Percentiles rank a stretch among this genome's conserved stretches.
Evolutionary conservation across 208 protist genomes (phyloP).

Genomic region (Trypanosoma theileri): DNA sequence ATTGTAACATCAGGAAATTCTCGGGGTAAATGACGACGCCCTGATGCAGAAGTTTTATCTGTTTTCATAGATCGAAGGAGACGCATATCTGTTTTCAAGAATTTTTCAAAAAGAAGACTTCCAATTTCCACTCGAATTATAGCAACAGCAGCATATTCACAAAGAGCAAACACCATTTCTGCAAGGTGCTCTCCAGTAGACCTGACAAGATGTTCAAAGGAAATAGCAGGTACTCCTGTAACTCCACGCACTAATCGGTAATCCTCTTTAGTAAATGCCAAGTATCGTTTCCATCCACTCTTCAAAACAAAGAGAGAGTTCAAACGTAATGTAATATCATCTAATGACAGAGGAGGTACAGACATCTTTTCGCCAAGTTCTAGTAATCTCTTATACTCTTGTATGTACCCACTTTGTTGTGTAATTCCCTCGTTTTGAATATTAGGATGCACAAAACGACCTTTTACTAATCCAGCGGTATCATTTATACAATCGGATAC

Average conservation of each 20-base stretch:
- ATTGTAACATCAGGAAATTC: conserved; percentile 23
- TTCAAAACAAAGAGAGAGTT: not conserved
- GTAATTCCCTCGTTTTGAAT: not conserved
- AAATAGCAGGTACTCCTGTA: conserved; percentile 36
- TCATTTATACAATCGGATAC: not conserved
- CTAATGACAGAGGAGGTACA: not conserved
- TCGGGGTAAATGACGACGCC: not conserved
- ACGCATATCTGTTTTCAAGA: conserved; percentile 16
- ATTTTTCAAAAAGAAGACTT: conserved; percentile 9
- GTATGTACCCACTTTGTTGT: not conserved
- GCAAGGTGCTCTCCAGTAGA: conserved; percentile 6
- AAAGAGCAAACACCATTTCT: conserved; percentile 28
- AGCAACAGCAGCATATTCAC: conserved; percentile 29
- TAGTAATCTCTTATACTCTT: conserved; percentile 5
- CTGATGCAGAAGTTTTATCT: not conserved
- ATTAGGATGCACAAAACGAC: not conserved
- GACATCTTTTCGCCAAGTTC: not conserved
- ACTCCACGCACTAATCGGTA: conserved; percentile 43
- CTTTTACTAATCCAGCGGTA: not conserved
- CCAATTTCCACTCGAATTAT: conserved; percentile 13
- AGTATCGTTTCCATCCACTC: not conserved
- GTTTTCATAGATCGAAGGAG: not conserved
- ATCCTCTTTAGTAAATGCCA: not conserved
- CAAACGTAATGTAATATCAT: not conserved
- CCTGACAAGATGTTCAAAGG: conserved; percentile 14